Percentiles rank a stretch among this genome's conserved stretches.
Evolutionary conservation across 352 stramenopile genomes (phyloP).

Genomic region (Phytopythium kandeliae): DNA sequence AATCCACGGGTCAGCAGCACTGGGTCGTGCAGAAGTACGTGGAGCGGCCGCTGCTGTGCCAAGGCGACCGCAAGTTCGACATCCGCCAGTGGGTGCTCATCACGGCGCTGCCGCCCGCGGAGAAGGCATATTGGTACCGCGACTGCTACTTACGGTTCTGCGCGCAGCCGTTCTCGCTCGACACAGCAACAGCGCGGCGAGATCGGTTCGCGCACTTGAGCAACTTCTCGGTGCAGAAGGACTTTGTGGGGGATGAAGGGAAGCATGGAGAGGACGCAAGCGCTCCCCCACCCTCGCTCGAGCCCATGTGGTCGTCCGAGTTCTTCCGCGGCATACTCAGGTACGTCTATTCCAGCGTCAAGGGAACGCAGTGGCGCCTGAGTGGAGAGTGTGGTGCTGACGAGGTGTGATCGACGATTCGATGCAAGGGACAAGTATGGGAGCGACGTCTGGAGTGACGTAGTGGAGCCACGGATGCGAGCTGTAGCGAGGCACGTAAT

Average conservation of each 20-base stretch:
- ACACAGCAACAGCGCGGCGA: constrained; percentile 10
- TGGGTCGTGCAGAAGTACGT: constrained; percentile 88
- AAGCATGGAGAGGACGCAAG: neutral
- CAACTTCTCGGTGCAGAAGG: constrained; percentile 84
- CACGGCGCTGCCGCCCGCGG: constrained; percentile 40
- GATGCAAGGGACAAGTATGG: constrained; percentile 19
- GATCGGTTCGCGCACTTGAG: constrained; percentile 73
- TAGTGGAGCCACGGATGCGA: constrained; percentile 56
- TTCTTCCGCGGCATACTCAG: constrained; percentile 28
- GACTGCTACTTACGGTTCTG: constrained; percentile 79
- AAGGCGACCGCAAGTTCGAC: constrained; percentile 72
- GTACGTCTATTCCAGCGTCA: constrained; percentile 17
- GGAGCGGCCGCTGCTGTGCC: constrained; percentile 61
- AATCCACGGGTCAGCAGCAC: constrained; percentile 1
- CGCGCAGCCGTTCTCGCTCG: constrained; percentile 41
- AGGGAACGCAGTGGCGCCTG: no score
- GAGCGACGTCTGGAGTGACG: constrained; percentile 40
- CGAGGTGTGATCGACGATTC: neutral
- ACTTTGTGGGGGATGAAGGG: constrained; percentile 12
- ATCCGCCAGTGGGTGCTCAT: constrained; percentile 84
- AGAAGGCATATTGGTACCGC: constrained; percentile 58
- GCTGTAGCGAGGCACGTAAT: constrained; percentile 29
- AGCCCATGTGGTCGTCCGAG: constrained; percentile 62
- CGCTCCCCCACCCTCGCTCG: constrained; percentile 6
- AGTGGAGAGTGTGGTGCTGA: neutral